Evolutionary conservation across 2,329 filamentous ascomycete genomes (phyloP).

Genomic region (Tolypocladium ophioglossoides): DNA sequence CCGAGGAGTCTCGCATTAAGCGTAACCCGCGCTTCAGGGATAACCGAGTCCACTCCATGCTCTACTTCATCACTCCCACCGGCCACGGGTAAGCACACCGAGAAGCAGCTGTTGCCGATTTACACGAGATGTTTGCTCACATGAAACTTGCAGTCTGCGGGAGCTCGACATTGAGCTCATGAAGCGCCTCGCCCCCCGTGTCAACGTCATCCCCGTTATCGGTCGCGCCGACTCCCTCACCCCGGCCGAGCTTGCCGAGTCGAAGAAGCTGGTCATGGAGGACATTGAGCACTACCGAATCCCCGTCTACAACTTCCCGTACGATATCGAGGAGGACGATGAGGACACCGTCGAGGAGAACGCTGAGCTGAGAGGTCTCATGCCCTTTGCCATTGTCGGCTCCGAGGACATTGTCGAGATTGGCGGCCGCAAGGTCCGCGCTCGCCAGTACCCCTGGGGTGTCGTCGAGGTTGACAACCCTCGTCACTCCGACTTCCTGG

Average conservation of each 20-base stretch:
- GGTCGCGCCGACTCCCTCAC: slow-evolving; percentile 97
- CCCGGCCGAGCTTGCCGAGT: slow-evolving; percentile 91
- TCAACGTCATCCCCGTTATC: slow-evolving; percentile 98
- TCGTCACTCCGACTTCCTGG: slow-evolving; percentile 95
- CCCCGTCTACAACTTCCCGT: slow-evolving; percentile 99
- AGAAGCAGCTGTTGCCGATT: neutral
- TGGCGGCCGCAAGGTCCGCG: slow-evolving; percentile 82
- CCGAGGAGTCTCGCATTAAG: slow-evolving; percentile 99
- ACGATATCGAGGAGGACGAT: slow-evolving; percentile 98
- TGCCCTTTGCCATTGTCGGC: slow-evolving; percentile 98
- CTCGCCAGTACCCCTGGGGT: slow-evolving; percentile 97
- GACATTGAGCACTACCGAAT: slow-evolving; percentile 99
- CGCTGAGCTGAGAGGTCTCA: slow-evolving; percentile 88
- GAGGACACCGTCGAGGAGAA: slow-evolving; percentile 99
- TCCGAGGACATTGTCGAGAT: slow-evolving; percentile 94
- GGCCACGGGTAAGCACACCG: slow-evolving; percentile 64
- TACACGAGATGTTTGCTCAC: neutral
- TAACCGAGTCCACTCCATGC: slow-evolving; percentile 94
- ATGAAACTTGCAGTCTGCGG: slow-evolving; percentile 55
- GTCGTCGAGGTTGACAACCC: slow-evolving; percentile 99
- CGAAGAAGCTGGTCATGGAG: slow-evolving; percentile 99
- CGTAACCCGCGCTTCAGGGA: slow-evolving; percentile 99
- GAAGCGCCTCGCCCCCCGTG: slow-evolving; percentile 95
- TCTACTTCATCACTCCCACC: slow-evolving; percentile 99
- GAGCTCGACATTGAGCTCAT: slow-evolving; percentile 99